These are phyloP conservation scores for Diaporthe helianthi DNA, from an alignment of 2,329 filamentous ascomycete species.

Conservation along the genomic window DNA sequence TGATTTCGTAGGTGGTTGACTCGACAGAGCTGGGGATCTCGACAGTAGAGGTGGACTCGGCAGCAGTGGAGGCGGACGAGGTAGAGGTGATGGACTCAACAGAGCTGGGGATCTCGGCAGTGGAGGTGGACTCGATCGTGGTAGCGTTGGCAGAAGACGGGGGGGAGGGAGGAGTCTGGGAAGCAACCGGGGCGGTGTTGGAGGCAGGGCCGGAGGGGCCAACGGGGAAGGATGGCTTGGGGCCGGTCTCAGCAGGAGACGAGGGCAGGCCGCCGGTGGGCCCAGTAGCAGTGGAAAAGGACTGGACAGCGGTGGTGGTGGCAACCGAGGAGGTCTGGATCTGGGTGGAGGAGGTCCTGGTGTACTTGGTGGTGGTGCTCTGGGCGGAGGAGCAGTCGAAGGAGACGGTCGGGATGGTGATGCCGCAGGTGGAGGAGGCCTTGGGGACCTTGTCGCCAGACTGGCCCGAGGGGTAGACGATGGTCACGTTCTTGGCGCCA, in stretches of 20 bases:
- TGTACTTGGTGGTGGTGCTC: slow-evolving; percentile 38
- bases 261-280: slow-evolving; percentile 18
- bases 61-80: slow-evolving; percentile 21
- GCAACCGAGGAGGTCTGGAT: slow-evolving; percentile 35
- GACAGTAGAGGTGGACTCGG: slow-evolving; percentile 17
- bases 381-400: slow-evolving; percentile 70
- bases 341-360: slow-evolving; percentile 35
- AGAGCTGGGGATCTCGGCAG: slow-evolving; percentile 16
- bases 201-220: slow-evolving; percentile 27
- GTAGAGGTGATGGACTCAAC: slow-evolving; percentile 29
- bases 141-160: slow-evolving; percentile 10
- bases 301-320: neutral
- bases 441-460: slow-evolving; percentile 57
- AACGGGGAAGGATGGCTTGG: slow-evolving; percentile 26
- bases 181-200: slow-evolving; percentile 26
- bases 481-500: slow-evolving; percentile 82
- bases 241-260: slow-evolving; percentile 35
- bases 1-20: slow-evolving; percentile 33
- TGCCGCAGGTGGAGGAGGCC: slow-evolving; percentile 61
- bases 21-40: slow-evolving; percentile 19
- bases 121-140: slow-evolving; percentile 8
- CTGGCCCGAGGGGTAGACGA: slow-evolving; percentile 67
- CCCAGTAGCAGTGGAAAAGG: slow-evolving; percentile 18
- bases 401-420: slow-evolving; percentile 76
- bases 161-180: slow-evolving; percentile 23